Evolutionary conservation across 257 asterid species (phyloP), one percentile per base, ranked within the genome.

Genomic region (Solanum lycopersicoides): DNA sequence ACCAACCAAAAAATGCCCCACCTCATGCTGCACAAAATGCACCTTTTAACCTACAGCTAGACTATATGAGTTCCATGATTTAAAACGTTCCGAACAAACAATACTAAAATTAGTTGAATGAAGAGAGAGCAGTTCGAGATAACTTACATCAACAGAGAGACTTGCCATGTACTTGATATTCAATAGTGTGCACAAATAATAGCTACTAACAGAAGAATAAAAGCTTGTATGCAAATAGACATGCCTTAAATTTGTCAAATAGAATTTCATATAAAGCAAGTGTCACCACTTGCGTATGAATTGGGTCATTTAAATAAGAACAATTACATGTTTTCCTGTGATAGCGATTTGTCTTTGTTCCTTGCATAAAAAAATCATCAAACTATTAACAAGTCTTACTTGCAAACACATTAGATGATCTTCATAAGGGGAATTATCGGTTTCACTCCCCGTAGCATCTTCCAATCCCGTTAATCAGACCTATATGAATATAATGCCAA

Each of bases 1-100:
- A 25, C 96, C 96, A 75, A 92, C 93, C 11, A 95, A 93, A 90
- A 95, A 95, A 88, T 95, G 98, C 28, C 98, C 98, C 11, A 94
- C 98, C 91, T 95, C 98, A 88, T 95, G 98, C 98, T 95, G 93
- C 84, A 90, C 68, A 75, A 89, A 72, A 20, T 37, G 82, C 50
- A 37, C 34, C 53, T 86, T 86, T 71, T 9, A 25, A 15, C 3
- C 66, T 74, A 37, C 32, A 39, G 82, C 50, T 39, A 74, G 53
- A 74, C 32, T 37, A 20, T 74, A 74, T 74, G 82, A 74, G 30
- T 18, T 37, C 82, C 30, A 74, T 74, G 50, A 74, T 37, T 74
- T 74, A 37, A 21, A 74, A 74, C 37, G 32, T 21, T 41, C n/a
- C 11, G 0, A 74, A 74, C 53, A 74, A 74, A 74, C 53, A 39